Base-by-base conservation (phyloP, 192 early-diverging fungal genomes). In the Dimargaris verticillata region DNA sequence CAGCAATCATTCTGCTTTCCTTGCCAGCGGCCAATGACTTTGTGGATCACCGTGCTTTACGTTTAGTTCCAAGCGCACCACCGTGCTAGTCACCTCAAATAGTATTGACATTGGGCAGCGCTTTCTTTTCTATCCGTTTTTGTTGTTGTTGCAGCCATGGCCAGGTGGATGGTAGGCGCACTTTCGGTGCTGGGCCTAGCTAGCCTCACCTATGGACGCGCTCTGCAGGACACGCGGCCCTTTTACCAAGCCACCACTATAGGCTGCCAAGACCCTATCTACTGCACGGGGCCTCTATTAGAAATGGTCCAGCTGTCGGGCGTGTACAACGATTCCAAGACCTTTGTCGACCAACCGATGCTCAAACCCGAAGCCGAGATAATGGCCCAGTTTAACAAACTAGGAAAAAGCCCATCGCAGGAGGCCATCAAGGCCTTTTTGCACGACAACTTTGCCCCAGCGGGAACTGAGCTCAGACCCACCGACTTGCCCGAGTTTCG, bases 291-390 rank as follows among this genome's bases (percentile, higher is more conserved):
- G 28, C 49, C 50, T 17, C 11, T 86, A 10, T 64, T 88, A 24
- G 69, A 81, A 14, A 64, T 75, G 0, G 77, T 88, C 28, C 82
- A 88, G 60, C 68, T 81, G 58, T 77, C 86, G 22, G 54, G 53
- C 15, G 47, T 85, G 18, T 88, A 65, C 63, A 51, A 68, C 0
- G 86, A 88, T 62, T 83, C 83, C 66, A 88, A 88, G 70, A 84
- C 83, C 20, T 87, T 84, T 73, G 84, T 87, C 42, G 76, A 82
- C 65, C 78, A 77, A 68, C 83, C 86, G 10, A 86, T 83, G 22
- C 70, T 71, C 5, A 66, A 70, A n/a, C 83, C 86, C 9, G 68
- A 66, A 1, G 13, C 64, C 12, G 61, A 80, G 12, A 77, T 88
- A 14, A 57, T 84, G 0, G 52, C 57, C 5, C 74, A 67, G 5